phyloP scores from a whole-genome alignment of 306 rosid genomes.

The Cucumis hystrix region DNA sequence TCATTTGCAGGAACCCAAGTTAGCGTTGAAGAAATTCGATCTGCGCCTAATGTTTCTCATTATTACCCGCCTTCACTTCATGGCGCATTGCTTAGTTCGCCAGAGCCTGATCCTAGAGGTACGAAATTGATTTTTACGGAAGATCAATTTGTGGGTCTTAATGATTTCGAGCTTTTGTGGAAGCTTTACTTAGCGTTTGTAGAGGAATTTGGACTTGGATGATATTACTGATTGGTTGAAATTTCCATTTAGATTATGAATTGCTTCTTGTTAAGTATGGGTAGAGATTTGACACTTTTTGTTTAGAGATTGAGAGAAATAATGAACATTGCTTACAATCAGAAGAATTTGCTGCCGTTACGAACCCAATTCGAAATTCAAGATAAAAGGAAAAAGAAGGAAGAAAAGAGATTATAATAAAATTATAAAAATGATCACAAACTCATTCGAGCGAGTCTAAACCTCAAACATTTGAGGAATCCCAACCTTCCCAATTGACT shows the following conservation, averaged over 20 bases:
- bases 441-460: too few relatives aligned
- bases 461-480: too few relatives aligned
- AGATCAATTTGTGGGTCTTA: slow-evolving; percentile 12
- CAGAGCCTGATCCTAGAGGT: slow-evolving; percentile 57
- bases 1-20: slow-evolving; percentile 59
- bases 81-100: slow-evolving; percentile 50
- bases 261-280: background rate
- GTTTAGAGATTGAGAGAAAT: too few relatives aligned
- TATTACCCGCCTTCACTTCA: slow-evolving; percentile 74
- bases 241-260: background rate
- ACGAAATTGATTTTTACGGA: background rate
- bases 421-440: too few relatives aligned
- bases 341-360: background rate
- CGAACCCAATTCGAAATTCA: too few relatives aligned
- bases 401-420: too few relatives aligned
- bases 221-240: background rate
- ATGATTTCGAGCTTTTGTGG: background rate
- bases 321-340: background rate
- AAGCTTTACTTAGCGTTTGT: background rate
- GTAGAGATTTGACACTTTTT: background rate
- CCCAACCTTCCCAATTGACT: too few relatives aligned
- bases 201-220: background rate
- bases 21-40: slow-evolving; percentile 83
- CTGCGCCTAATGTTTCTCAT: slow-evolving; percentile 56
- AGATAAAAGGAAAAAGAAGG: too few relatives aligned